Conservation (phyloP, 805 yeast genomes). For the Candida cerambycidarum region DNA sequence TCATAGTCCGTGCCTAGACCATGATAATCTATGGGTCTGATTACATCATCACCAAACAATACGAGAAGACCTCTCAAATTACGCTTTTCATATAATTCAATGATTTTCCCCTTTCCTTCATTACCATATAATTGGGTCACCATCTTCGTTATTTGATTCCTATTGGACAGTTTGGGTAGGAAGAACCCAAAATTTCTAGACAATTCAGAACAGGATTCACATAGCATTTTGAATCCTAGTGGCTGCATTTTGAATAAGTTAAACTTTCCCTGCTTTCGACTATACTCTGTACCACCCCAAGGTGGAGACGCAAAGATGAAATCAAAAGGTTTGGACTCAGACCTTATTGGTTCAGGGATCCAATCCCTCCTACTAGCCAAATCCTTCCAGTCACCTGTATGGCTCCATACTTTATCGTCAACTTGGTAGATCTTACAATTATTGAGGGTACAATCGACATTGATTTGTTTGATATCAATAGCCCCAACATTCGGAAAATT, state of each 20-base stretch:
- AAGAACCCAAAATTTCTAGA: constrained; percentile 55
- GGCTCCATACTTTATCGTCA: constrained; percentile 48
- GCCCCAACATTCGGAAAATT: constrained; percentile 58
- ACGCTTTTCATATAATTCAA: constrained; percentile 42
- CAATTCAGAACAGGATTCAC: constrained; percentile 42
- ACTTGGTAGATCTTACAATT: constrained; percentile 68
- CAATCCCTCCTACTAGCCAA: constrained; percentile 24
- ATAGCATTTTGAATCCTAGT: constrained; percentile 43
- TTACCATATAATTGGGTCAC: constrained; percentile 49
- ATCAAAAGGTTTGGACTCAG: constrained; percentile 37
- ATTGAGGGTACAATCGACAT: constrained; percentile 63
- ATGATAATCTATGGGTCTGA: constrained; percentile 12
- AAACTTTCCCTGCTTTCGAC: constrained; percentile 33
- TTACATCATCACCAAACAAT: constrained; percentile 50
- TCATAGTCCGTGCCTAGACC: neutral
- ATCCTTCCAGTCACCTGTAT: constrained; percentile 50
- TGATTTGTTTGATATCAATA: constrained; percentile 58
- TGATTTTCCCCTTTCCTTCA: constrained; percentile 43
- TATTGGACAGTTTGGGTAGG: constrained; percentile 60
- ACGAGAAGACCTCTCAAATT: constrained; percentile 55
- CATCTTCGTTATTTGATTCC: constrained; percentile 49
- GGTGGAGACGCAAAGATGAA: constrained; percentile 78
- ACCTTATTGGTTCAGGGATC: constrained; percentile 29
- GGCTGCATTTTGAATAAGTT: constrained; percentile 51
- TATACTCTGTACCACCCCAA: constrained; percentile 80